These are phyloP conservation scores for Sporisorium reilianum DNA, from an alignment of 1,284 basidiomycete genomes.

Conservation along the genomic window DNA sequence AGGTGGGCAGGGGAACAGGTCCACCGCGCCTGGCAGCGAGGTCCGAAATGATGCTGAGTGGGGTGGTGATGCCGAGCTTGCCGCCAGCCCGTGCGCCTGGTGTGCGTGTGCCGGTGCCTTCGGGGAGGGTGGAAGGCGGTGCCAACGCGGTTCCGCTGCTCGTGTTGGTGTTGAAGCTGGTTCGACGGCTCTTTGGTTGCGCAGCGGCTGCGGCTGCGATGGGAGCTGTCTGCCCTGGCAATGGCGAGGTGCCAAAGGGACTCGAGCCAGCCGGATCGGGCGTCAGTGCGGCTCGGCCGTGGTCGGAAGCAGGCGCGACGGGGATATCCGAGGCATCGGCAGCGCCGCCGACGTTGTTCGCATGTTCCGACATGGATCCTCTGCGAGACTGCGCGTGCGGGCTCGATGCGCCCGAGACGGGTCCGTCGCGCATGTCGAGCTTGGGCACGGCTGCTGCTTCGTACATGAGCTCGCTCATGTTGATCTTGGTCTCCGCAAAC, in stretches of 20 bases:
- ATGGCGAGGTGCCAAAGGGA: conserved; percentile 30
- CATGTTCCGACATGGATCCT: conserved; percentile 36
- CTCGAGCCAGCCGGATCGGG: conserved; percentile 15
- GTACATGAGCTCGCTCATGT: conserved; percentile 64
- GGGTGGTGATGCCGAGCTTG: conserved; percentile 56
- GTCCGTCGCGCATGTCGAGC: conserved; percentile 37
- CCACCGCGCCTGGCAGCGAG: conserved; percentile 61
- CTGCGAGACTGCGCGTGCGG: conserved; percentile 35
- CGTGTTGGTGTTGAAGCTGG: conserved; percentile 50
- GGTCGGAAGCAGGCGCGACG: conserved; percentile 54
- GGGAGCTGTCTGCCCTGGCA: conserved; percentile 16
- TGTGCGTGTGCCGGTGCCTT: conserved; percentile 46
- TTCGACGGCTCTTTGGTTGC: conserved; percentile 38
- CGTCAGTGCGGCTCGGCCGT: conserved; percentile 39
- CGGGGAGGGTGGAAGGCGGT: conserved; percentile 23
- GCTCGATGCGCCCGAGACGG: conserved; percentile 47
- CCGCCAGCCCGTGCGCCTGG: conserved; percentile 55
- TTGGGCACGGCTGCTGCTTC: conserved; percentile 53
- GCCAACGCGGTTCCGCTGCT: conserved; percentile 42
- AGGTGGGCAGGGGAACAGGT: conserved; percentile 30
- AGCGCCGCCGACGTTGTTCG: conserved; percentile 4
- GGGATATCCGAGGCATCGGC: conserved; percentile 44
- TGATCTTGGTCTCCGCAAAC: conserved; percentile 51
- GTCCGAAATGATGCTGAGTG: conserved; percentile 68
- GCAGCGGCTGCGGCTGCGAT: conserved; percentile 13